These are phyloP conservation scores for Paxillus ammoniavirescens DNA, from an alignment of 768 basidiomycete species.

Conservation along the genomic window DNA sequence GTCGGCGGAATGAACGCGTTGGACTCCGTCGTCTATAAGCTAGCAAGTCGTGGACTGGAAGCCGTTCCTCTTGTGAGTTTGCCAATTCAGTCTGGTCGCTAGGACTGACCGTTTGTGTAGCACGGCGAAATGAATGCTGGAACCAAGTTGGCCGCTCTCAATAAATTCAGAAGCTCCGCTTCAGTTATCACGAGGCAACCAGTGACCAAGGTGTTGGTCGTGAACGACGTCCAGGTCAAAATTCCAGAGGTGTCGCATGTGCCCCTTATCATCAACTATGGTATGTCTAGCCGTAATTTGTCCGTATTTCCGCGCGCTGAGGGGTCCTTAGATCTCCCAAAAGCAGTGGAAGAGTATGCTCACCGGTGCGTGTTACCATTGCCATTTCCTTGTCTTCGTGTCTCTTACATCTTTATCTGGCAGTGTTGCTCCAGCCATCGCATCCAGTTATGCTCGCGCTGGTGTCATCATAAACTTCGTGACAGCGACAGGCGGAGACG, in stretches of 20 bases:
- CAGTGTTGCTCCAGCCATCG: slow-evolving; percentile 85
- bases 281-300: slow-evolving; percentile 35
- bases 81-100: neutral
- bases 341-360: slow-evolving; percentile 96
- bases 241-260: slow-evolving; percentile 85
- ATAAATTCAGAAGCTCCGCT: slow-evolving; percentile 70
- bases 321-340: slow-evolving; percentile 67
- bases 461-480: slow-evolving; percentile 97
- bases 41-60: slow-evolving; percentile 83
- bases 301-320: slow-evolving; percentile 7
- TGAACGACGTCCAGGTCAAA: slow-evolving; percentile 94
- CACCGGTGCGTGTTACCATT: slow-evolving; percentile 61
- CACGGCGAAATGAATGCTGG: slow-evolving; percentile 91
- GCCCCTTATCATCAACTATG: slow-evolving; percentile 94
- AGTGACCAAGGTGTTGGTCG: slow-evolving; percentile 75
- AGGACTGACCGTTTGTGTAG: slow-evolving; percentile 38
- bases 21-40: slow-evolving; percentile 87
- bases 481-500: slow-evolving; percentile 95
- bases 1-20: slow-evolving; percentile 86
- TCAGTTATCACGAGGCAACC: slow-evolving; percentile 63
- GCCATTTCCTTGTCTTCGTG: neutral
- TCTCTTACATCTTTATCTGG: slow-evolving; percentile 8
- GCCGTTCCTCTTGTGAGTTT: slow-evolving; percentile 82
- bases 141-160: slow-evolving; percentile 76
- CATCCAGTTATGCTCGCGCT: slow-evolving; percentile 78